Percentiles rank a stretch among this genome's conserved stretches.
Evolutionary conservation across 1,139 yeast genomes (phyloP).

Genomic region (Saccharomycopsis hybrid): DNA sequence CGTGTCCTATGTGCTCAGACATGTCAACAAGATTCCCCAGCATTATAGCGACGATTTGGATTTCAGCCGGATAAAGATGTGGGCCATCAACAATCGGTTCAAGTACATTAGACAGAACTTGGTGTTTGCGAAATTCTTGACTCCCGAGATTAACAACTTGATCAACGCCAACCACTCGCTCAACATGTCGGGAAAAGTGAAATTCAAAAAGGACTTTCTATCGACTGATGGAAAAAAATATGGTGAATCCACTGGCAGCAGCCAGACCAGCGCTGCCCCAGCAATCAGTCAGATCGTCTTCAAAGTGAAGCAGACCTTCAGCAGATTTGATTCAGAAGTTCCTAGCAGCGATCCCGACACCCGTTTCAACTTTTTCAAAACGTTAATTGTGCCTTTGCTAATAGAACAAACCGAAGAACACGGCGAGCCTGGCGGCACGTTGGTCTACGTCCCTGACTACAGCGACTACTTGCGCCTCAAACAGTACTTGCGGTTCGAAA

Average conservation of each 20-base stretch:
- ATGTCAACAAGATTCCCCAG: constrained; percentile 70
- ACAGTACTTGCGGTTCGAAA: constrained; percentile 59
- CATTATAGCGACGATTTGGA: constrained; percentile 77
- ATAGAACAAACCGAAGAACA: constrained; percentile 49
- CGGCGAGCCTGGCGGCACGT: constrained; percentile 52
- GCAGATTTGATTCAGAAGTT: constrained; percentile 53
- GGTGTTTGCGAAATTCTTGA: constrained; percentile 61
- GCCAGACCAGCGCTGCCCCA: constrained; percentile 30
- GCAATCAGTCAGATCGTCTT: constrained; percentile 42
- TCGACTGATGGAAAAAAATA: constrained; percentile 19
- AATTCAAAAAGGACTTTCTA: constrained; percentile 35
- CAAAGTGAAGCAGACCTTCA: constrained; percentile 66
- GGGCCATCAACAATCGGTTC: constrained; percentile 87
- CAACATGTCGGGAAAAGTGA: constrained; percentile 63
- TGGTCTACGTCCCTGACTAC: constrained; percentile 80
- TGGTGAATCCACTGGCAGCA: not conserved
- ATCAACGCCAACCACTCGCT: constrained; percentile 45
- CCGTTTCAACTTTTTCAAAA: constrained; percentile 73
- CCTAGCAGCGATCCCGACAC: constrained; percentile 68
- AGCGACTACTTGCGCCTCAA: constrained; percentile 79
- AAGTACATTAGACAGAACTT: constrained; percentile 69
- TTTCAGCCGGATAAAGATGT: constrained; percentile 85
- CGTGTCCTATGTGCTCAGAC: constrained; percentile 60
- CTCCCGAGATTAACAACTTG: constrained; percentile 75
- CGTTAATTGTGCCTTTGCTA: constrained; percentile 62